Base-by-base conservation (phyloP, 345 rosid species). In the Physaria fendleri region DNA sequence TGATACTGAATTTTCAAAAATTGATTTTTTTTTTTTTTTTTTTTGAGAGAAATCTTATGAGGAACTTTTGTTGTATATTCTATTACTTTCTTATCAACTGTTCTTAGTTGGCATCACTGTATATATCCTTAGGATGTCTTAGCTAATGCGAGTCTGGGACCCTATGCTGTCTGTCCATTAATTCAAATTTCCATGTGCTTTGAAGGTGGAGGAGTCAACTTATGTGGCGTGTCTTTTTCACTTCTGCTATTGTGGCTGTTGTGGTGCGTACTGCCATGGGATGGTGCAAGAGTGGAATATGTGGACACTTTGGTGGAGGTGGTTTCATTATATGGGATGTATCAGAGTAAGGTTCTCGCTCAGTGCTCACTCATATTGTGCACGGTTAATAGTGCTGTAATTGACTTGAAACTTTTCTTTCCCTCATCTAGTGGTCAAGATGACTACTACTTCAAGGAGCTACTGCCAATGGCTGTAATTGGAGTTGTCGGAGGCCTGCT, bases 201-300 rank as follows among this genome's bases (percentile, higher is more conserved):
- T 68, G 64, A 78, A 93, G 99, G 97, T 93, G 99, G 99, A 83
- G 95, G 74, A 89, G 99, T 78, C 95, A 89, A 74, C 97, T 93
- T 43, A 86, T 93, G 95, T 89, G 97, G 99, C 89, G 97, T 71
- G 97, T 89, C 62, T 93, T 93, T 79, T 93, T 93, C 71, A 93
- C 97, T 62, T 86, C 99, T 53, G 99, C 99, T 9, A 69, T 93
- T 33, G 99, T 93, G 58, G 99, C 97, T 46, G 97, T 93, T 75
- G 99, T 93, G 29, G 97, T 93, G 18, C 93, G 97, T 69, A 79
- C 83, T 65, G 90, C 95, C 39, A 93, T 93, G 97, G 94, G 94
- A 43, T 82, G 95, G 97, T 93, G 99, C 65, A 86, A 79, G 79
- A 87, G 82, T 76, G 95, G 94, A 71, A 81, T 83, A 40, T 93